Base-by-base conservation (phyloP, 176 grass and related monocot genomes). In the Areca catechu region DNA sequence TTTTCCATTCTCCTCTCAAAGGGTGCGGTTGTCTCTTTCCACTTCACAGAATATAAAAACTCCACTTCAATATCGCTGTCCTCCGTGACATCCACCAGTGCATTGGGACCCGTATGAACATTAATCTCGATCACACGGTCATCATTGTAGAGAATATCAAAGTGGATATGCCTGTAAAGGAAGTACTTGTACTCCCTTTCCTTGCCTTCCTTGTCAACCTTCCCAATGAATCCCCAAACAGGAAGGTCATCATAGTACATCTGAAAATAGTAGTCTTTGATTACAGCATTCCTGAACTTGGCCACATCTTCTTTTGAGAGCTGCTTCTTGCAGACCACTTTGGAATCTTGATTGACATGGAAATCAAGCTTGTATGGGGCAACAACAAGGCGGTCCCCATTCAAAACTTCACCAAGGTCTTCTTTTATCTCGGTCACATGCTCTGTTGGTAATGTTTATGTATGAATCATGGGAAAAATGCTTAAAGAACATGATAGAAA, bases 211-310 rank as follows among this genome's bases (percentile, higher is more conserved):
- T 22, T 63, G 12, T 49, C 20, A 49, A 63, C 61, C 18, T 63
- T 63, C 2, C 61, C 61, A 48, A 63, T 20, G 20, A 50, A 63
- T 23, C 61, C 61, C 61, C 61, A 63, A 21, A 63, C 6, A 5
- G 61, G 61, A 9, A 63, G 61, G 37, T 63, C 61, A 63, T 63
- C 61, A 50, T 63, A 63, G 37, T 63, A 63, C 61, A 63, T 63
- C 48, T 63, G 61, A 34, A 49, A 63, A 34, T 63, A 63, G 37
- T 63, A 63, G 19, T 63, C 37, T n/a, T 63, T 49, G 19, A 34
- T 49, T 19, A 63, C 20, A 2, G 61, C 61, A 15, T 34, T 49
- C 47, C 61, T 63, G 18, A 63, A 63, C 14, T 21, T 63, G 43
- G 61, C 61, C 15, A 50, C 37, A 4, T 49, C 61, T 63, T 63